These are phyloP conservation scores for Fusarium pininemorale DNA, from an alignment of 2,329 filamentous ascomycete genomes.

Conservation along the genomic window DNA sequence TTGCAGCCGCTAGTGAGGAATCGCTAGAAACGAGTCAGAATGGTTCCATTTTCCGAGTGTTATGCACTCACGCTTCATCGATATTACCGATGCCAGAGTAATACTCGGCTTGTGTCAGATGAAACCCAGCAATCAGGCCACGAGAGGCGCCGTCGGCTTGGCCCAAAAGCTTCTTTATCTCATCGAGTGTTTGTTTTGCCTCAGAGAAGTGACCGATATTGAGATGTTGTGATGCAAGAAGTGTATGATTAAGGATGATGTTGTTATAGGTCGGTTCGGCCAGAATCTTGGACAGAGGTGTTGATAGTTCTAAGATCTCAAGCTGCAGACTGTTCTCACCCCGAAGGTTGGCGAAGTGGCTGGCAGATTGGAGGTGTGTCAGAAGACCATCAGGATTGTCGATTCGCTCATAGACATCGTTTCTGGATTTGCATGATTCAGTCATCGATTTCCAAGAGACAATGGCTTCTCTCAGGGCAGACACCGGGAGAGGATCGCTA, in stretches of 20 bases:
- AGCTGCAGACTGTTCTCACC: slow-evolving; percentile 59
- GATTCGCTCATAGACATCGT: slow-evolving; percentile 55
- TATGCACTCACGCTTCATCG: slow-evolving; percentile 63
- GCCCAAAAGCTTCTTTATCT: slow-evolving; percentile 61
- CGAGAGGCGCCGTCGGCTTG: slow-evolving; percentile 50
- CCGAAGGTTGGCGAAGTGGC: slow-evolving; percentile 61
- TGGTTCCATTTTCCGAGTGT: background rate
- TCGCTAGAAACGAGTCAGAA: slow-evolving; percentile 37
- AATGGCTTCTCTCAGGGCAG: slow-evolving; percentile 51
- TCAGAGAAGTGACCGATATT: slow-evolving; percentile 61
- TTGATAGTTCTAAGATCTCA: slow-evolving; percentile 57
- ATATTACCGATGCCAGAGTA: slow-evolving; percentile 72
- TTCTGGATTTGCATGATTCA: slow-evolving; percentile 49
- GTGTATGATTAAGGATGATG: slow-evolving; percentile 57
- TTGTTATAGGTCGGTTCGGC: slow-evolving; percentile 49
- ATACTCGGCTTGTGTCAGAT: slow-evolving; percentile 80
- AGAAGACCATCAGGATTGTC: slow-evolving; percentile 62
- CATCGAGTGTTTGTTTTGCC: slow-evolving; percentile 63
- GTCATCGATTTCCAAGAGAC: slow-evolving; percentile 56
- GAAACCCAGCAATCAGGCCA: slow-evolving; percentile 61
- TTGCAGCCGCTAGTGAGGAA: slow-evolving; percentile 51
- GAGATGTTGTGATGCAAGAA: slow-evolving; percentile 63
- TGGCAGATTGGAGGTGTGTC: slow-evolving; percentile 59
- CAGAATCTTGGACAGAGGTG: slow-evolving; percentile 51
- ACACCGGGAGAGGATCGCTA: slow-evolving; percentile 43